These are phyloP conservation scores for Sarocladiaceae sp. DNA, from an alignment of 2,329 filamentous ascomycete genomes.

Conservation along the genomic window DNA sequence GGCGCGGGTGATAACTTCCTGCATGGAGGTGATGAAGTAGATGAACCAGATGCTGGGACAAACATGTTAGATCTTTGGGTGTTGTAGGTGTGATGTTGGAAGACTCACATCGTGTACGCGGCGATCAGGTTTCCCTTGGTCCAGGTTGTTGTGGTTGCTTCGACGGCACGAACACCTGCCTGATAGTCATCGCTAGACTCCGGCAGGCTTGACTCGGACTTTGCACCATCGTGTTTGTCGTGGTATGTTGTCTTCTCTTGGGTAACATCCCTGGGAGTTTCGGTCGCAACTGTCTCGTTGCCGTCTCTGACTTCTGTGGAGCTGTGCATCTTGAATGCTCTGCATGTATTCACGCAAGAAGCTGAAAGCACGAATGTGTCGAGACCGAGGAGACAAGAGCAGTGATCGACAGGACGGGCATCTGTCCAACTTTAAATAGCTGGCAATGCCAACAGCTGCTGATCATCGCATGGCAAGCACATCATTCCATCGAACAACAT, in stretches of 20 bases:
- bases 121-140: constrained; percentile 34
- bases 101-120: constrained; percentile 35
- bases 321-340: background rate
- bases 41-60: constrained; percentile 31
- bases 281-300: background rate
- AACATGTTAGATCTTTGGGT: no score
- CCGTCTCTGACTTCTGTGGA: background rate
- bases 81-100: no score
- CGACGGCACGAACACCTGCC: constrained; percentile 31
- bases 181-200: constrained; percentile 17
- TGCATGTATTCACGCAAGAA: no score
- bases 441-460: no score
- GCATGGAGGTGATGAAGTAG: constrained; percentile 31
- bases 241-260: constrained; percentile 7
- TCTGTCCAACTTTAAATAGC: no score
- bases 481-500: no score
- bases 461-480: no score
- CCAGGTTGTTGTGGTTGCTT: constrained; percentile 34
- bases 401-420: no score
- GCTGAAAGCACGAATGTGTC: no score
- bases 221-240: background rate
- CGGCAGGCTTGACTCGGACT: constrained; percentile 19
- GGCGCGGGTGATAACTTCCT: constrained; percentile 30
- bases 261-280: background rate
- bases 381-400: no score